Percentiles rank a stretch among this genome's conserved stretches.
Evolutionary conservation across 2,329 filamentous ascomycete species (phyloP).

Genomic region (Aspergillus sp.): DNA sequence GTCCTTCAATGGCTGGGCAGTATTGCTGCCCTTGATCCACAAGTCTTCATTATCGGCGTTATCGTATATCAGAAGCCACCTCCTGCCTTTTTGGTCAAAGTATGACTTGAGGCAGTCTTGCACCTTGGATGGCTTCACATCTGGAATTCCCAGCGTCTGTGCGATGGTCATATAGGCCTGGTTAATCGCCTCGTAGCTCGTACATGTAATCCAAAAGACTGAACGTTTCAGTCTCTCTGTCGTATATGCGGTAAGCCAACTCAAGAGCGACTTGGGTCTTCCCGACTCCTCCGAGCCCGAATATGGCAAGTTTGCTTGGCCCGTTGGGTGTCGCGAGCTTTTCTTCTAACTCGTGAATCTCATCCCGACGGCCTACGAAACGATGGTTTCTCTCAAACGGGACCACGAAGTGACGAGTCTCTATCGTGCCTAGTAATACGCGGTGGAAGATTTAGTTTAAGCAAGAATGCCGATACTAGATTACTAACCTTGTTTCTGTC

Average conservation of each 20-base stretch:
- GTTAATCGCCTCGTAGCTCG: constrained; percentile 18
- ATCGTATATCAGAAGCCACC: constrained; percentile 27
- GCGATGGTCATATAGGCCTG: constrained; percentile 20
- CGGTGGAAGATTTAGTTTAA: not conserved
- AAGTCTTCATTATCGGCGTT: constrained; percentile 25
- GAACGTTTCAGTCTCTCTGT: constrained; percentile 19
- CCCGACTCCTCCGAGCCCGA: constrained; percentile 26
- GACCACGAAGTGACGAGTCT: constrained; percentile 4
- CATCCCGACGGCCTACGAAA: constrained; percentile 13
- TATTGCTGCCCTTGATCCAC: constrained; percentile 8
- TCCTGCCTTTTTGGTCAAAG: constrained; percentile 12
- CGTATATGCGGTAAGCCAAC: constrained; percentile 21
- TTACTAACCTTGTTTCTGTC: not conserved
- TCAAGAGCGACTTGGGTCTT: constrained; percentile 29
- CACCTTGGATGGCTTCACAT: constrained; percentile 5
- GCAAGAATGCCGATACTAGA: not conserved
- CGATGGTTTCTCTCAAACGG: constrained; percentile 5
- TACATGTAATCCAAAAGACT: constrained; percentile 27
- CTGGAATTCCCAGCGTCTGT: constrained; percentile 9
- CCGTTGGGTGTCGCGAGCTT: constrained; percentile 1
- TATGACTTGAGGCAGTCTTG: constrained; percentile 8
- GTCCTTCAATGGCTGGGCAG: constrained; percentile 5
- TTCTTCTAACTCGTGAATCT: constrained; percentile 6
- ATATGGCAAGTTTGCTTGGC: constrained; percentile 16
- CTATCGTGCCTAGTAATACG: not conserved